Base-by-base conservation (phyloP, 1,284 basidiomycete genomes). In the Cystobasidium sp. region DNA sequence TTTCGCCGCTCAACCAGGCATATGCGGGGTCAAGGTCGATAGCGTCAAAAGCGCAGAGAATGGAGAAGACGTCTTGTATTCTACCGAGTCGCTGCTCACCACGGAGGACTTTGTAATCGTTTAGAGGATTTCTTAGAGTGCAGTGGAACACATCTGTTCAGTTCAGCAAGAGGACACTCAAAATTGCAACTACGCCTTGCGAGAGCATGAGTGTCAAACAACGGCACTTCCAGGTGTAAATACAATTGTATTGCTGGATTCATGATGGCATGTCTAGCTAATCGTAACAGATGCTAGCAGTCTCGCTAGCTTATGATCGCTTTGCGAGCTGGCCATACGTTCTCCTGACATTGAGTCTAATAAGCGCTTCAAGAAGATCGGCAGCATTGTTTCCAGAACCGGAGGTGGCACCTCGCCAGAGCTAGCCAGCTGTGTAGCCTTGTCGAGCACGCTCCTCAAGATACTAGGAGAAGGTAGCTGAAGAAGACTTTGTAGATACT, bases 1-100 rank as follows among this genome's bases (percentile, higher is more conserved):
- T 14, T 97, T 98, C 81, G 88, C 91, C 64, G 90, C 88, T 4
- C 77, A 76, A 64, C 24, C 68, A 49, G 74, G 67, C 39, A 51
- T 78, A 53, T 78, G 77, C 59, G 76, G 77, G 1, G 62, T 79
- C 18, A 76, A 84, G 80, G 84, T 87, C 6, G 86, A 84, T 0
- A 84, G 83, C 59, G 88, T 91, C 41, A 85, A 85, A 10, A 85
- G 86, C 71, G 83, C 88, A 22, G 88, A 87, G 9, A 86, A 85
- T 24, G 89, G 87, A 7, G 88, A 88, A 22, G 85, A 87, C 3
- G 85, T 88, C 6, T 83, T 84, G n/a, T 94, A 88, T 83, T 92
- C 90, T 16, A 88, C 91, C 78, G 93, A 96, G 82, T 86, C 88
- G n/a, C 78, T 82, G 31, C 75, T 82, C 44, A 79, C 75, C 52